phyloP scores from a whole-genome alignment of 768 basidiomycete species.

The Coprinopsis cinerea region DNA sequence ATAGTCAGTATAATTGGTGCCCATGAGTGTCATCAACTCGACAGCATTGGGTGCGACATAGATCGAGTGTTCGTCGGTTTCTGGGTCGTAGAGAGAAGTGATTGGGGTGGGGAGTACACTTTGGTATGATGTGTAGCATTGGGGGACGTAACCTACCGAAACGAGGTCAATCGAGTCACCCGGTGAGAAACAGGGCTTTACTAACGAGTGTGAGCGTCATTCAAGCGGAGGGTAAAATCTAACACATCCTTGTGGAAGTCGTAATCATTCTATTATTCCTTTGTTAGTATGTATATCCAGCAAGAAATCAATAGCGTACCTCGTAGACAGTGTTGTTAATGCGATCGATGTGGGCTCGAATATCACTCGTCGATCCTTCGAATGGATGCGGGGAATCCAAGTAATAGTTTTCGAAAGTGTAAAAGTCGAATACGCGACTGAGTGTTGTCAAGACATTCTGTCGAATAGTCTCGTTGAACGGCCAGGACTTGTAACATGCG shows the following conservation, averaged over 20 bases:
- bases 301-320: slow-evolving; percentile 23
- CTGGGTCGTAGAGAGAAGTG: slow-evolving; percentile 32
- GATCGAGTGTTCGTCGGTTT: slow-evolving; percentile 42
- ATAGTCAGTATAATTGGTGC: slow-evolving; percentile 37
- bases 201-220: slow-evolving; percentile 63
- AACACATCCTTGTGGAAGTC: slow-evolving; percentile 58
- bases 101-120: slow-evolving; percentile 54
- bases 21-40: slow-evolving; percentile 42
- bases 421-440: slow-evolving; percentile 46
- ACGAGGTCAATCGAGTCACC: not conserved
- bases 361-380: slow-evolving; percentile 50
- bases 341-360: slow-evolving; percentile 40
- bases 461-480: slow-evolving; percentile 51
- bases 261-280: slow-evolving; percentile 47
- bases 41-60: slow-evolving; percentile 52
- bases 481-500: slow-evolving; percentile 52
- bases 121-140: slow-evolving; percentile 48
- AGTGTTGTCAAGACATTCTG: slow-evolving; percentile 46
- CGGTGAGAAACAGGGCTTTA: not conserved
- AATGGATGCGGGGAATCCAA: slow-evolving; percentile 46
- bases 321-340: slow-evolving; percentile 44
- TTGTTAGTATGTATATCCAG: not conserved
- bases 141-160: slow-evolving; percentile 47
- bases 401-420: slow-evolving; percentile 49
- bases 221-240: slow-evolving; percentile 47